Conservation (phyloP, 495 filamentous ascomycete genomes). For the Podospora pseudocomata region DNA sequence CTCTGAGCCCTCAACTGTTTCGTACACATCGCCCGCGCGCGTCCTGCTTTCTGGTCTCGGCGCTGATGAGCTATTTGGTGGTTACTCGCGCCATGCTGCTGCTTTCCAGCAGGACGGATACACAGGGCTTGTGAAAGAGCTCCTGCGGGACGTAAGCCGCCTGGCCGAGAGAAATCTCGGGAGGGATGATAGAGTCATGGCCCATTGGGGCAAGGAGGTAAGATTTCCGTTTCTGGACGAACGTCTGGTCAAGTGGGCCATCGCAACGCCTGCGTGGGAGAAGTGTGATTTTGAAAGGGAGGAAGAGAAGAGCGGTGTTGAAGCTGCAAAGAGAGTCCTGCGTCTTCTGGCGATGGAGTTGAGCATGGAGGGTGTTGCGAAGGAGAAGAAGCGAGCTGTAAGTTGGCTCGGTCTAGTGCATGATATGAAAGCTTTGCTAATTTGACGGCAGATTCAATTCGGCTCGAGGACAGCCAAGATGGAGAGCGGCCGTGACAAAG, state of each 20-base stretch:
- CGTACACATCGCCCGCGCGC: slow-evolving; percentile 68
- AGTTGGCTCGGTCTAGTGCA: slow-evolving; percentile 19
- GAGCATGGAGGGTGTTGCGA: slow-evolving; percentile 64
- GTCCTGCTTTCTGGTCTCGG: slow-evolving; percentile 90
- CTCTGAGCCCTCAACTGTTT: slow-evolving; percentile 19
- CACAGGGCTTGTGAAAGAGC: slow-evolving; percentile 70
- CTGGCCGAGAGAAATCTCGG: slow-evolving; percentile 92
- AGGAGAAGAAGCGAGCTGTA: slow-evolving; percentile 86
- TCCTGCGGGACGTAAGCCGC: slow-evolving; percentile 79
- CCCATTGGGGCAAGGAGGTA: slow-evolving; percentile 85
- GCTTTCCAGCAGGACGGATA: slow-evolving; percentile 68
- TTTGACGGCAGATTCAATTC: slow-evolving; percentile 64
- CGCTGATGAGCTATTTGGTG: slow-evolving; percentile 93
- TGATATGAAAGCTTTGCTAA: slow-evolving; percentile 15
- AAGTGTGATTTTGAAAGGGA: slow-evolving; percentile 74
- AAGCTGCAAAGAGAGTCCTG: slow-evolving; percentile 77
- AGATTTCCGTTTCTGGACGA: slow-evolving; percentile 94
- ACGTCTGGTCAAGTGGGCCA: slow-evolving; percentile 73
- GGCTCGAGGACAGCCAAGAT: slow-evolving; percentile 84
- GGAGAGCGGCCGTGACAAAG: slow-evolving; percentile 67
- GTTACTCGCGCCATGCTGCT: slow-evolving; percentile 79
- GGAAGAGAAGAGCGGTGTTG: slow-evolving; percentile 48
- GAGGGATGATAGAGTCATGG: slow-evolving; percentile 85
- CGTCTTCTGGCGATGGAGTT: slow-evolving; percentile 72
- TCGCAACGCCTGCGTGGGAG: slow-evolving; percentile 67